Evolutionary conservation across 169 alveolate species (phyloP), one percentile per base, ranked within the genome.

Genomic region (Amoebophrya sp.): DNA sequence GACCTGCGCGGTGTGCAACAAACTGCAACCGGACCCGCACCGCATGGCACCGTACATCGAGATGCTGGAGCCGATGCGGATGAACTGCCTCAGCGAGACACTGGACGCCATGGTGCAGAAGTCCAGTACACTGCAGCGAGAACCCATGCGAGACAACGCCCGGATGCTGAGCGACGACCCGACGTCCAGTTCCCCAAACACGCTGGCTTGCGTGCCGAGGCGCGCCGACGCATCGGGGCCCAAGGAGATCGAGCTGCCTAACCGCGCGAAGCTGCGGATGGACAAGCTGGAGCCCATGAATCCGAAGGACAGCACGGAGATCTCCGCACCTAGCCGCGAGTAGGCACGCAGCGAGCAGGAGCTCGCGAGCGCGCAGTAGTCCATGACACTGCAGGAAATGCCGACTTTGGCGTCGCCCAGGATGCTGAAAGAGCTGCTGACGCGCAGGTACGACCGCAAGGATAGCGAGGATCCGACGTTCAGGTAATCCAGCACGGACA

Each of bases 351-450:
- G n/a, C 18, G 90, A 88, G 53, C 14, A n/a, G 32, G 54, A 35
- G 47, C 54, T 35, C 32, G 90, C 90, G 33, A 88, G 47, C 2
- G 90, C 47, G n/a, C 40, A 88, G 90, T 33, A 88, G 90, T 88
- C 90, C 90, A 88, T 88, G 40, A 88, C 40, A 23, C 29, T 12
- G 29, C 7, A 12, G 66, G 66, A 7, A 18, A 47, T 47, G 7
- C 66, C 66, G 66, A 47, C 66, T 18, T 47, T 47, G 18, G 66
- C 18, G 18, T 47, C 66, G 7, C 66, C 66, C 66, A 47, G 29
- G 18, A 47, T 47, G 66, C 66, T 47, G 66, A 47, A 47, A 12
- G 66, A 7, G 66, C 66, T 47, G 66, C 66, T 18, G 66, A 47
- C 66, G 66, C 66, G 66, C 32, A 88, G 90, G 90, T 25, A 88